Evolutionary conservation across 768 basidiomycete species (phyloP), one percentile per base, ranked within the genome.

Genomic region (Lentinula guzmanii): DNA sequence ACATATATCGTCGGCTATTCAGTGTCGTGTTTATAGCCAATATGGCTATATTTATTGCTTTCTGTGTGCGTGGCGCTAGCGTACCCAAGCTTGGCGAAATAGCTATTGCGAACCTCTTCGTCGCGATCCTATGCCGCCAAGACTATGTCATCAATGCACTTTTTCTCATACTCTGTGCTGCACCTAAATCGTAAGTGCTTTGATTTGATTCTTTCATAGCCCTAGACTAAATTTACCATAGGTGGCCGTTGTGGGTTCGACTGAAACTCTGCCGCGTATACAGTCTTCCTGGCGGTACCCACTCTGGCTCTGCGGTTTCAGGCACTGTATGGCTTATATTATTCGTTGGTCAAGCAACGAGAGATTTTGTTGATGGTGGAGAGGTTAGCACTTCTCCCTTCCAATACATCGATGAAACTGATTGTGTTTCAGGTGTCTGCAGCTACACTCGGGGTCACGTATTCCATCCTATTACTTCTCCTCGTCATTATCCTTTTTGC

Each of bases 81-180:
- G 67, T 77, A 1, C 70, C 74, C 43, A 65, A 74, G 35, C 67
- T 80, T 10, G 79, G 75, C 18, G 67, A 75, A 31, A 73, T 79
- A 45, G 76, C 77, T 13, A 68, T 80, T 42, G 74, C 76, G 2
- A 85, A 85, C 62, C 68, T 81, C 13, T 80, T 80, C 61, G 72
- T 72, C 54, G 75, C 79, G 24, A 76, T 81, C n/a, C 51, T 62
- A 18, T 56, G 56, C 24, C 61, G 61, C 24, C 79, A 82, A 67
- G 80, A 85, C 68, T 82, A 85, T 63, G 81, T 86, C 35, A 77
- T 85, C 66, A 84, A 86, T 66, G 72, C 77, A 1, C 82, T 84
- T 66, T 86, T 83, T 73, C 77, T 76, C 48, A 70, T 81, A 11
- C 79, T 78, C 55, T 81, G 79, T 60, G 70, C 79, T 34, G 79